phyloP scores from a whole-genome alignment of 768 basidiomycete genomes.

The Suillus bovinus region DNA sequence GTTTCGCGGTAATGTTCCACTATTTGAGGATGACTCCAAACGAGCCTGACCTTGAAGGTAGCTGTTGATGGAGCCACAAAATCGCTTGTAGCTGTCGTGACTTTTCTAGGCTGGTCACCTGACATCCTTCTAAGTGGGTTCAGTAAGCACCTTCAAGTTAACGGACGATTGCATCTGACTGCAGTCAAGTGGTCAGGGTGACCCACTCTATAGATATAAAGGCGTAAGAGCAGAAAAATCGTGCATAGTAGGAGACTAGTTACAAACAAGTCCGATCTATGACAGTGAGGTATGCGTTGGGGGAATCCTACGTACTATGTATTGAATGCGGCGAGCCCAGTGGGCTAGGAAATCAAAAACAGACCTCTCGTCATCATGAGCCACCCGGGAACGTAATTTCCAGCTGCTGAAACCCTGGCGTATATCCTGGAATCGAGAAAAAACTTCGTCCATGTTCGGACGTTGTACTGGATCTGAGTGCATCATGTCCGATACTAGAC shows the following conservation, averaged over 20 bases:
- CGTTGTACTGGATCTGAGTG: conserved; percentile 33
- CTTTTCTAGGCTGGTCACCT: not conserved
- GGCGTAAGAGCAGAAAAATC: not conserved
- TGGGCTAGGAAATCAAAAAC: conserved; percentile 16
- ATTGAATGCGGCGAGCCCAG: conserved; percentile 16
- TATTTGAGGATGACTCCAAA: no score
- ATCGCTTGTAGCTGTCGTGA: no score
- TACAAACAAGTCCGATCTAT: not conserved
- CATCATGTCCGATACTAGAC: conserved; percentile 34
- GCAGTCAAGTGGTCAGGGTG: no score
- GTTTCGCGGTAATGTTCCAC: no score
- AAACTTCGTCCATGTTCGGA: conserved; percentile 28
- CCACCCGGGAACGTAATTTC: conserved; percentile 32
- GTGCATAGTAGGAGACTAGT: not conserved
- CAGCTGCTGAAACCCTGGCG: conserved; percentile 7
- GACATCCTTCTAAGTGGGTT: no score
- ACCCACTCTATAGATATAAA: no score
- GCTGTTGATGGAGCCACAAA: no score
- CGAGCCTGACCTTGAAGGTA: no score
- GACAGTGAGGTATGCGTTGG: not conserved
- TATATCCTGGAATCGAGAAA: conserved; percentile 21
- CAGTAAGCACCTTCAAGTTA: no score
- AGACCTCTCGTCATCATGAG: conserved; percentile 10
- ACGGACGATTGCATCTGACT: no score
- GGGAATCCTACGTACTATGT: conserved; percentile 18